A percentile compares a stretch with the other conserved stretches of the same genome.
Evolutionary conservation across 2,329 filamentous ascomycete genomes (phyloP).

Genomic region (Venturia carpophila): DNA sequence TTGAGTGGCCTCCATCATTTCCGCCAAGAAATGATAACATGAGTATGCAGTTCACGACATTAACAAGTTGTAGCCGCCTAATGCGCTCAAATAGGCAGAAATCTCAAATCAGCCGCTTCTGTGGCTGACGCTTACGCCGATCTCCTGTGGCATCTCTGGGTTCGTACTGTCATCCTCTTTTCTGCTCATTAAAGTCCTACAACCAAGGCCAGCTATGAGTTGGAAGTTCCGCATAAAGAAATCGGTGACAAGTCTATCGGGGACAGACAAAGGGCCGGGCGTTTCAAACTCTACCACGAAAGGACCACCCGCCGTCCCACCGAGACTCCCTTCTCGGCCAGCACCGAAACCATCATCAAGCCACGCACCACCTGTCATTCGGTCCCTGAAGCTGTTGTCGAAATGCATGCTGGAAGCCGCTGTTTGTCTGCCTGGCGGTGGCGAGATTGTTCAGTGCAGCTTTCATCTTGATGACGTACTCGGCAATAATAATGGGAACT

Average conservation of each 20-base stretch:
- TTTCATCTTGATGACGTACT: not conserved
- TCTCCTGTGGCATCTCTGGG: not conserved
- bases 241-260: not conserved
- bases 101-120: not conserved
- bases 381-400: not conserved
- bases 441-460: not conserved
- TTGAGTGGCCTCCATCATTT: too few species aligned
- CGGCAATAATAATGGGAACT: not conserved
- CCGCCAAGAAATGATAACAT: too few species aligned
- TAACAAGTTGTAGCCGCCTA: not conserved
- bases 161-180: too few species aligned
- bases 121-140: constrained; percentile 3
- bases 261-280: not conserved
- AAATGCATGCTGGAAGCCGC: constrained; percentile 1
- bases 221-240: not conserved
- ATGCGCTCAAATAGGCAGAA: not conserved
- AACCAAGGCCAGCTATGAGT: not conserved
- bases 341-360: not conserved
- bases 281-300: not conserved
- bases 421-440: not conserved
- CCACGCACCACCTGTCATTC: not conserved
- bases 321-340: not conserved
- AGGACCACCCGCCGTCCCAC: not conserved
- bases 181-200: not conserved
- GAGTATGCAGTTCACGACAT: too few species aligned